These are phyloP conservation scores for Phytophthora pisi DNA, from an alignment of 352 stramenopile species.

Conservation along the genomic window DNA sequence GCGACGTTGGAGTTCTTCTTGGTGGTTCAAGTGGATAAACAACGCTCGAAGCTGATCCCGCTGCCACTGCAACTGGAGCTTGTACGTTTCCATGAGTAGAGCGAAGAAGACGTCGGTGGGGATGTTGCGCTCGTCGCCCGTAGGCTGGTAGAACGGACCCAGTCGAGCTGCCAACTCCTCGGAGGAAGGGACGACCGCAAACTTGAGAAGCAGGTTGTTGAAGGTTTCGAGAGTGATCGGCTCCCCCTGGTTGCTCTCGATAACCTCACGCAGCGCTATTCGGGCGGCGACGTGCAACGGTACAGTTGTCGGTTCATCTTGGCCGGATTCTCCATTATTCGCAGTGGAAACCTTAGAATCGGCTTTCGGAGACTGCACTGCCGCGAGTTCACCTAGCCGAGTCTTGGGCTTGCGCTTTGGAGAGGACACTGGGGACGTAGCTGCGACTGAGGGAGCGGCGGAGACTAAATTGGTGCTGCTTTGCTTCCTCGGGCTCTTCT, in stretches of 20 bases:
- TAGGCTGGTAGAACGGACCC: slow-evolving; percentile 57
- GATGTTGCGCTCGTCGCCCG: slow-evolving; percentile 63
- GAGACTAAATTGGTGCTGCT: slow-evolving; percentile 9
- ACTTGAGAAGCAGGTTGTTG: slow-evolving; percentile 54
- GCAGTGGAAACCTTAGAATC: background rate
- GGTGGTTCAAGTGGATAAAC: slow-evolving; percentile 51
- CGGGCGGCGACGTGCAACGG: slow-evolving; percentile 25
- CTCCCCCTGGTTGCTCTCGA: slow-evolving; percentile 36
- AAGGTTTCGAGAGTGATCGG: slow-evolving; percentile 60
- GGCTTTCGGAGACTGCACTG: slow-evolving; percentile 1
- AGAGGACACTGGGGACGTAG: slow-evolving; percentile 15
- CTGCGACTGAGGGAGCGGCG: background rate
- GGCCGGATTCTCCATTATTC: background rate
- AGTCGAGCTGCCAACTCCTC: slow-evolving; percentile 45
- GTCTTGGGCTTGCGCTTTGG: slow-evolving; percentile 41
- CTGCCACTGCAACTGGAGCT: slow-evolving; percentile 52
- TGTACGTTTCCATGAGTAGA: slow-evolving; percentile 53
- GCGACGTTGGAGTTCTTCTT: slow-evolving; percentile 24
- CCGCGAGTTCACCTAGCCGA: slow-evolving; percentile 21
- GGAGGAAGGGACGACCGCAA: slow-evolving; percentile 28
- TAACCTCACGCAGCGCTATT: slow-evolving; percentile 23
- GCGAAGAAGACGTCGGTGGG: slow-evolving; percentile 53
- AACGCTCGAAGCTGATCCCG: slow-evolving; percentile 46
- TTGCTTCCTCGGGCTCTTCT: slow-evolving; percentile 13
- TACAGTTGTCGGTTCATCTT: slow-evolving; percentile 3